Base-by-base conservation (phyloP, 768 basidiomycete genomes). In the Candolleomyces eurysporus region DNA sequence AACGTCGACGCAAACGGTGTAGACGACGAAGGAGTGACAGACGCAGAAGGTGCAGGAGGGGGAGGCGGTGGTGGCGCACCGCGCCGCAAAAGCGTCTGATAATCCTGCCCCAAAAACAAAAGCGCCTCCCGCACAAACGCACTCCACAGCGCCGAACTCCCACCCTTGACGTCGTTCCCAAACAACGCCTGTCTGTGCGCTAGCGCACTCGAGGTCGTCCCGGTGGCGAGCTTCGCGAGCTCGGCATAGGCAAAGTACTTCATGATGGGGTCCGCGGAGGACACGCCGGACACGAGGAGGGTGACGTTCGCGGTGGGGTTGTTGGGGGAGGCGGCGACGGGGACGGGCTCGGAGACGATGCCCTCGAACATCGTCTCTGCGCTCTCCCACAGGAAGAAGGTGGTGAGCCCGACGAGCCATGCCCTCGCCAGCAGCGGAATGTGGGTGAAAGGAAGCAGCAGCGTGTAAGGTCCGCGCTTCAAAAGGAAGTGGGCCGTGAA, bases 181-280 rank as follows among this genome's bases (percentile, higher is more conserved):
- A 91, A 92, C 0, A 92, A 67, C 0, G 82, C 78, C 0, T 79
- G 79, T 11, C 89, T 80, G 39, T 78, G 79, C 0, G 79, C 68
- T 11, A 74, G 68, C 0, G 79, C 80, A 1, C 75, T 65, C 3
- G 79, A 50, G 4, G 78, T 76, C 5, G 72, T 71, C 21, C 81
- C 80, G n/a, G 72, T 69, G 0, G 87, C 79, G 11, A 90, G 66
- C 4, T 77, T 75, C 10, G 72, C 72, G 45, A 94, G 77, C 63
- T 92, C 91, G 0, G 80, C 73, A 65, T 85, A 90, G 0, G 91
- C 90, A 63, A 88, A 84, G 68, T 87, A 82, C 46, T 82, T 81
- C 72, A 84, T 88, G 30, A 79, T 68, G 22, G 68, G 64, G 57
- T 85, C 81, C 4, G 72, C 63, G 17, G 87, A 88, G 1, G 84